Percentiles rank a stretch among this genome's conserved stretches.
Evolutionary conservation across 176 grass and related monocot species (phyloP).

Genomic region (Cenchrus americanus): DNA sequence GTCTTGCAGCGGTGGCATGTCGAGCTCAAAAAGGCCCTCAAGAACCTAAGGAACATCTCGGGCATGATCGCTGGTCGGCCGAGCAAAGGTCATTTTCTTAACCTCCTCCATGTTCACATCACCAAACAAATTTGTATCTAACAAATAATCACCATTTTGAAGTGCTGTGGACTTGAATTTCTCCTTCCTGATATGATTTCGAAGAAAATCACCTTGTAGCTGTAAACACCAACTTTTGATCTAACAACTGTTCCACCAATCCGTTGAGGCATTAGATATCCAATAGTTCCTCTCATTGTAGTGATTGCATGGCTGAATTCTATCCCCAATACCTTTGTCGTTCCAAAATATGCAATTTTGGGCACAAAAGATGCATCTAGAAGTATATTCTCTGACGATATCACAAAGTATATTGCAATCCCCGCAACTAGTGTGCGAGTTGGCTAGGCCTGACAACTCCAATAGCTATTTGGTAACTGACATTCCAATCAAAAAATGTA

Average conservation of each 20-base stretch:
- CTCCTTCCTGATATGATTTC: conserved; percentile 20
- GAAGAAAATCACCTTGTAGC: conserved; percentile 7
- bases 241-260: not conserved
- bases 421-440: not conserved
- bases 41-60: conserved; percentile 15
- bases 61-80: not conserved
- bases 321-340: conserved; percentile 7
- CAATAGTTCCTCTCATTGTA: conserved; percentile 17
- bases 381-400: conserved; percentile 11
- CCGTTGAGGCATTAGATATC: conserved; percentile 7
- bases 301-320: conserved; percentile 8
- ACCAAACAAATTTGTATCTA: not conserved
- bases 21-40: conserved; percentile 4
- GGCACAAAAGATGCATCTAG: not conserved
- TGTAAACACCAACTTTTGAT: not conserved
- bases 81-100: not conserved
- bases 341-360: conserved; percentile 27
- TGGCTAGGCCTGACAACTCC: conserved; percentile 4
- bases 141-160: not conserved
- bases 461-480: conserved; percentile 17
- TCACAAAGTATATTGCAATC: conserved; percentile 26
- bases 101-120: not conserved
- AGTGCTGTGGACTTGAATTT: not conserved
- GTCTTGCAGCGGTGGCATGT: conserved; percentile 8
- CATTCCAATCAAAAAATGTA: not conserved